Evolutionary conservation across 1,139 yeast genomes (phyloP), one percentile per base, ranked within the genome.

Genomic region (Sugiyamaella xylanicola): DNA sequence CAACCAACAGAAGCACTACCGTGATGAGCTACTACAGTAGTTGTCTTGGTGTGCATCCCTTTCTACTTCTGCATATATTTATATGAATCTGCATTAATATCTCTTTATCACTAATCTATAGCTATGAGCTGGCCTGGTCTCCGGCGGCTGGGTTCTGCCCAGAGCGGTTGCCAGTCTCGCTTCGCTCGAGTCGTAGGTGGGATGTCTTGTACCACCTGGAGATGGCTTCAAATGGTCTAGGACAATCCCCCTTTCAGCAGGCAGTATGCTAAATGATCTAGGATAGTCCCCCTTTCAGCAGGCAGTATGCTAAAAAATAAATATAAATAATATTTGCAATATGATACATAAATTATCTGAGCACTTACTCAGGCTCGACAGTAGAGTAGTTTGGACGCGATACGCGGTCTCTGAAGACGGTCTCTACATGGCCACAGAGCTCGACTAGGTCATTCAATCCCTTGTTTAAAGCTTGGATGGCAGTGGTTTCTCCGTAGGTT

Each of bases 401-500:
- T 2, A 60, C 60, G 15, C 52, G 52, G 13, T 63, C 65, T 15
- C 85, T 79, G 74, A 90, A 93, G 60, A 81, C 84, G 58, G 82
- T 85, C 71, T 91, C 97, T 48, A 93, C 84, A 60, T 83, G 91
- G 52, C 85, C 82, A 72, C 99, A 93, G 68, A 92, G 74, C 64
- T 87, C 95, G 58, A 85, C 78, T 65, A 93, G 79, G 68, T 92
- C 96, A 63, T 87, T 89, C 59, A 93, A 79, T 21, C 98, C 99
- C 72, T 90, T 89, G 67, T 90, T 93, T 48, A 93, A 80, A 1
- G 97, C 99, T 70, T 92, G 96, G 44, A 88, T 84, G 3, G 99
- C 98, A 9, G 98, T 87, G 62, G 85, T 81, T 58, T 81, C 79
- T 44, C 77, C 97, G 68, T 91, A 92, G 0, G 99, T 95, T 74